Percentiles rank a stretch among this genome's conserved stretches.
Evolutionary conservation across 805 yeast species (phyloP).

Genomic region (Candida gorgasii): DNA sequence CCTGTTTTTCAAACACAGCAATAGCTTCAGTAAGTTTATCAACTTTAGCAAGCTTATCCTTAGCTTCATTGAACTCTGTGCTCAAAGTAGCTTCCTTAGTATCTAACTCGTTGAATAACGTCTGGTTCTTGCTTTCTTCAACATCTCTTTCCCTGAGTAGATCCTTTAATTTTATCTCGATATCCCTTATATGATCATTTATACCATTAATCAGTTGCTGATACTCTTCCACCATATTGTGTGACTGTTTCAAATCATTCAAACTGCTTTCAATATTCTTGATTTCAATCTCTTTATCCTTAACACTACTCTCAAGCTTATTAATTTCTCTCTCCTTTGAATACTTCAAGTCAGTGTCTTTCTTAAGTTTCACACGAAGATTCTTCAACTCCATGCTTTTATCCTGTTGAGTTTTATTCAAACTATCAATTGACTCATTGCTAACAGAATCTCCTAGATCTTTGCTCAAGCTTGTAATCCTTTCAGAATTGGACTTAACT

Average conservation of each 20-base stretch:
- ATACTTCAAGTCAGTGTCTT: conserved; percentile 45
- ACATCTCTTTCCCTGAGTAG: conserved; percentile 12
- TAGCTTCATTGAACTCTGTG: neutral
- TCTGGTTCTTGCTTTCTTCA: conserved; percentile 10
- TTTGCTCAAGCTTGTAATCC: conserved; percentile 20
- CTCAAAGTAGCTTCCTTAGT: neutral
- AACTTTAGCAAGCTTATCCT: neutral
- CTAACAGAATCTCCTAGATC: conserved; percentile 35
- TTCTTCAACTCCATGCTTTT: conserved; percentile 40
- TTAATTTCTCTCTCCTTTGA: conserved; percentile 42
- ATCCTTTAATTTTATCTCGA: conserved; percentile 12
- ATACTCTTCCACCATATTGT: conserved; percentile 10
- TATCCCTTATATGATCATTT: conserved; percentile 21
- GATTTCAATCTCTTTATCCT: conserved; percentile 53
- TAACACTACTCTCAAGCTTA: conserved; percentile 49
- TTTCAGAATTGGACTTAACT: conserved; percentile 30
- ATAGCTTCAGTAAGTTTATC: conserved; percentile 11
- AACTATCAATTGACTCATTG: conserved; percentile 40
- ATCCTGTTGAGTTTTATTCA: conserved; percentile 45
- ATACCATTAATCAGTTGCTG: conserved; percentile 30
- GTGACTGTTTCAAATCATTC: conserved; percentile 34
- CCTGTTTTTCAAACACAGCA: conserved; percentile 23
- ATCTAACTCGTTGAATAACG: conserved; percentile 12
- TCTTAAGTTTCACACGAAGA: conserved; percentile 34
- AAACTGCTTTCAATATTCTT: conserved; percentile 54